A percentile compares a stretch with the other conserved stretches of the same genome.
Conservation (phyloP, 345 rosid species). For the Gossypium raimondii region DNA sequence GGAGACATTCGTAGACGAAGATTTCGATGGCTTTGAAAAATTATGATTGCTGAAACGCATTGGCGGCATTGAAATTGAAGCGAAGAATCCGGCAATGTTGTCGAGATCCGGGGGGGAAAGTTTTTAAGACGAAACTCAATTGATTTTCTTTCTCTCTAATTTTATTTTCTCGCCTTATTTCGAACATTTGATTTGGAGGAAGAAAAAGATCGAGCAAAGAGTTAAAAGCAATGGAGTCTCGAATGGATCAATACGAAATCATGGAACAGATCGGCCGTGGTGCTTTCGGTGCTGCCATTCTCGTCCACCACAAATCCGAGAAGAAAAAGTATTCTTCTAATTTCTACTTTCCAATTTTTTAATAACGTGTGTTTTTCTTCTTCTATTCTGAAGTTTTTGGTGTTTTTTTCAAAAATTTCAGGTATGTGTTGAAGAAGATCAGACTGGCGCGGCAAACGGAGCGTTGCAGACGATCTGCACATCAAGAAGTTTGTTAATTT, state of each 20-base stretch:
- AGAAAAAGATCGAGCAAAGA: not conserved
- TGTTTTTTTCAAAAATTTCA: slow-evolving; percentile 21
- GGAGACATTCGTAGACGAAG: not conserved
- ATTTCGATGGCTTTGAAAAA: not conserved
- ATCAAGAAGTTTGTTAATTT: slow-evolving; percentile 67
- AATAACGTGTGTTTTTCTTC: not conserved
- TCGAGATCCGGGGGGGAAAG: not conserved
- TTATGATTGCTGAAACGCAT: not conserved
- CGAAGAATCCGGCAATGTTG: not conserved
- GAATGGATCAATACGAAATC: slow-evolving; percentile 98
- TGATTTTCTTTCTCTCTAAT: not conserved
- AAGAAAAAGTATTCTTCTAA: slow-evolving; percentile 58
- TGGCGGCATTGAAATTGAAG: slow-evolving; percentile 1
- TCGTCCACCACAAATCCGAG: slow-evolving; percentile 85
- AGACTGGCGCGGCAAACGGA: slow-evolving; percentile 93
- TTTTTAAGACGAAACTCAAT: slow-evolving; percentile 18
- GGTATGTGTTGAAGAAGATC: slow-evolving; percentile 98
- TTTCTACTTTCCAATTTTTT: not conserved
- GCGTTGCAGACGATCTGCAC: slow-evolving; percentile 97
- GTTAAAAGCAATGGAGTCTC: slow-evolving; percentile 60
- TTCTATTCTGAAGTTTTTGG: not conserved
- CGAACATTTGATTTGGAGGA: not conserved
- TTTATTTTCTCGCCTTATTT: not conserved
- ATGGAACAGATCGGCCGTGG: slow-evolving; percentile 99
- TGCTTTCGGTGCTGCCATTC: slow-evolving; percentile 97